phyloP scores from a whole-genome alignment of 352 stramenopile species.

The Globisporangium canariense region DNA sequence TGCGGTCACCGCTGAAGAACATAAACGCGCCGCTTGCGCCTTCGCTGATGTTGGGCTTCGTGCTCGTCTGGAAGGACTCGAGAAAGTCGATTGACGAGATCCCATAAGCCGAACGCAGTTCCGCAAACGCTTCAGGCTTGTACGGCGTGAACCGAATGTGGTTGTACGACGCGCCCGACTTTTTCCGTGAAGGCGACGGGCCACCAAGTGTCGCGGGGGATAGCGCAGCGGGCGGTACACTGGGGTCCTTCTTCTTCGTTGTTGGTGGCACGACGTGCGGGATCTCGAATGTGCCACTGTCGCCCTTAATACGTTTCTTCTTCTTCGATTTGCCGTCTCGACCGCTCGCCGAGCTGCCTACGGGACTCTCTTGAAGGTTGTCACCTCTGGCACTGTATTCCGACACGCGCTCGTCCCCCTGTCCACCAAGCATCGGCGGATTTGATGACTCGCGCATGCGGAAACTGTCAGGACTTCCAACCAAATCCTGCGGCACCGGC shows the following conservation, averaged over 20 bases:
- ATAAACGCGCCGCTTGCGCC: conserved; percentile 90
- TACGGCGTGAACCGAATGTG: conserved; percentile 78
- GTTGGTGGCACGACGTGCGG: background rate
- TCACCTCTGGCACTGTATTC: background rate
- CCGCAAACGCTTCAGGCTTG: conserved; percentile 63
- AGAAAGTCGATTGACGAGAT: conserved; percentile 69
- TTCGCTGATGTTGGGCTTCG: conserved; percentile 88
- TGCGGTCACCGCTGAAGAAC: conserved; percentile 89
- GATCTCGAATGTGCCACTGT: conserved; percentile 21
- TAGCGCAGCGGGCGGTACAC: conserved; percentile 1
- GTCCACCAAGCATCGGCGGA: background rate
- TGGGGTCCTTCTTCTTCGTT: conserved; percentile 1
- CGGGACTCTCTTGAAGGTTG: background rate
- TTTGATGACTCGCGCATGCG: background rate
- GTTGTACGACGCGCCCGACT: conserved; percentile 28
- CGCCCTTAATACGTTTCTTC: conserved; percentile 12
- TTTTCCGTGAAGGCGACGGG: conserved; percentile 2
- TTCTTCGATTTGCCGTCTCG: conserved; percentile 6
- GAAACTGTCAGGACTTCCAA: conserved; percentile 10
- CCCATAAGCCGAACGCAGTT: conserved; percentile 65
- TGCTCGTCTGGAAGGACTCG: conserved; percentile 75
- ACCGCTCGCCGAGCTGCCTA: background rate
- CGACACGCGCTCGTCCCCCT: background rate
- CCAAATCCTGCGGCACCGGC: conserved; percentile 36
- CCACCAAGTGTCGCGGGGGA: conserved; percentile 3